Base-by-base conservation (phyloP, 1,139 yeast species). In the Williopsis jadinii region DNA sequence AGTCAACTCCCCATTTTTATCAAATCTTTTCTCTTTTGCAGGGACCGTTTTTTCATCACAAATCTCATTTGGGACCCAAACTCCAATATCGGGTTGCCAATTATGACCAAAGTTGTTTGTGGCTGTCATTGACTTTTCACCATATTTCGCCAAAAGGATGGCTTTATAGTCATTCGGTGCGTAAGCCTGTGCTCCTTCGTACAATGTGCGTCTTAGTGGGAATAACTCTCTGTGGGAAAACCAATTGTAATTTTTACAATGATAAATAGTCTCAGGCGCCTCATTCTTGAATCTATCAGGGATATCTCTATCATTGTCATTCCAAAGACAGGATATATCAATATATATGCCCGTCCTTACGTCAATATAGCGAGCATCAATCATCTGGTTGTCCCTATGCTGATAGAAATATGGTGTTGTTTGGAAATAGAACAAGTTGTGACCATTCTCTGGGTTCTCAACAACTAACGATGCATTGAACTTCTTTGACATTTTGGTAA, bases 311-410 rank as follows among this genome's bases (percentile, higher is more conserved):
- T 59, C 29, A 28, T 9, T 28, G 11, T 28, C 45, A 11, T 45
- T 37, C 57, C 57, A 53, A 32, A 77, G 57, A 0, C 77, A 83
- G 2, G 83, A 75, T 30, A 77, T 70, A 59, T 83, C 92, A 42
- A 84, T 71, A 56, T 79, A 83, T 45, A 77, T 61, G 3, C 92
- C 92, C n/a, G 81, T 71, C 45, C 77, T 80, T 9, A 75, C 66
- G 56, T 84, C 90, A 43, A 84, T 74, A 52, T 81, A 80, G 43
- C 92, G 68, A 2, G 87, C 88, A 63, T 83, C 94, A 46, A 84
- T 83, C 44, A 79, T 76, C 55, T 83, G 84, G 11, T 48, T 43
- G 37, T 73, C 72, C 48, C 71, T 71, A 31, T 64, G 68, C 33
- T 57, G 57, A 35, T 51, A 28, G 41, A 56, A 51, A 40, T 37